Percentiles rank a stretch among this genome's conserved stretches.
These are phyloP conservation scores for Coniochaeta sp. DNA, from an alignment of 2,329 filamentous ascomycete genomes.

Conservation along the genomic window DNA sequence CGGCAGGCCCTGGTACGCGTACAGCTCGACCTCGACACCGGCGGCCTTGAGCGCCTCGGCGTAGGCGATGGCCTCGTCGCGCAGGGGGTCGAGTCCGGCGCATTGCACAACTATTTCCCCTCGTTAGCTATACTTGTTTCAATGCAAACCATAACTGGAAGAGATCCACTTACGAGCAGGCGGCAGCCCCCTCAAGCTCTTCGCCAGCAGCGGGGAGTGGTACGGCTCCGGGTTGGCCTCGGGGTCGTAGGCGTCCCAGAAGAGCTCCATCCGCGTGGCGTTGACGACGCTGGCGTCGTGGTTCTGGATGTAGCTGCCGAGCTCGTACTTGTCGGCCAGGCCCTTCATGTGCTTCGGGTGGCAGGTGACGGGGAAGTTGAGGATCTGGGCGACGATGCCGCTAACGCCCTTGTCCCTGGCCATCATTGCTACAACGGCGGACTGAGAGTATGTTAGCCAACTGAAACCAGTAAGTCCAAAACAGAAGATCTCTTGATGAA, in stretches of 20 bases:
- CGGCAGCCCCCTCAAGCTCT: constrained; percentile 21
- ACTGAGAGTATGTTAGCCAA: background rate
- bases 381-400: constrained; percentile 24
- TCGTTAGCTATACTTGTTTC: too few relatives aligned
- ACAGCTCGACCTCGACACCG: constrained; percentile 23
- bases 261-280: constrained; percentile 23
- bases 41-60: constrained; percentile 25
- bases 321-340: constrained; percentile 23
- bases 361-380: constrained; percentile 26
- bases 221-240: constrained; percentile 17
- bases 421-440: constrained; percentile 14
- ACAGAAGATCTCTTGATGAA: background rate
- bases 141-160: too few relatives aligned
- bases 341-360: constrained; percentile 27
- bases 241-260: constrained; percentile 25
- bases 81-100: constrained; percentile 26
- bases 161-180: constrained; percentile 22
- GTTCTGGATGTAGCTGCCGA: constrained; percentile 27
- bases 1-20: constrained; percentile 26
- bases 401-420: constrained; percentile 23
- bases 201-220: constrained; percentile 25
- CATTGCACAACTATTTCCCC: constrained; percentile 23
- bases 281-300: constrained; percentile 21
- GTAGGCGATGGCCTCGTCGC: constrained; percentile 31
- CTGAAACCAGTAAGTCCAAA: constrained; percentile 14